Conservation (phyloP, 805 yeast genomes). For the Metschnikowia corniflorae region DNA sequence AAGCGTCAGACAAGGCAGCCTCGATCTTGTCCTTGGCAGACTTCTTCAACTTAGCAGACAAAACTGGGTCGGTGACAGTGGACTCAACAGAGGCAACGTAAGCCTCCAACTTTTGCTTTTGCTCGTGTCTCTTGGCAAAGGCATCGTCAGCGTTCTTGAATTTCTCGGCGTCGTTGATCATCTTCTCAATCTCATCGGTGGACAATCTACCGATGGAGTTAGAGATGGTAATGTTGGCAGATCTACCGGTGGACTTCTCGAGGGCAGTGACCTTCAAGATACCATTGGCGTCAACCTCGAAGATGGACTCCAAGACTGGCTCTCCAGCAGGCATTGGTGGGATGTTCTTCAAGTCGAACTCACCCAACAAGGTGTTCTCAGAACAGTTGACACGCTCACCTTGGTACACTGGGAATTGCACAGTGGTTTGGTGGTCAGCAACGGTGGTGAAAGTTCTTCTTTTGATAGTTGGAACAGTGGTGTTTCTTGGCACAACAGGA, state of each 20-base stretch:
- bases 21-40: conserved; percentile 96
- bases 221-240: conserved; percentile 49
- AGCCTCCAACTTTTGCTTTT: conserved; percentile 98
- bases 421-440: conserved; percentile 50
- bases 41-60: conserved; percentile 94
- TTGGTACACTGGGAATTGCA: conserved; percentile 50
- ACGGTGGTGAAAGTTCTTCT: conserved; percentile 51
- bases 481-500: conserved; percentile 50
- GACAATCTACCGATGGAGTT: conserved; percentile 50
- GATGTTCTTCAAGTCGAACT: conserved; percentile 48
- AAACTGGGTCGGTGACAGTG: conserved; percentile 96
- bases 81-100: conserved; percentile 85
- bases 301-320: conserved; percentile 48
- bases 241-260: conserved; percentile 48
- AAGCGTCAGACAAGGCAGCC: conserved; percentile 95
- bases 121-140: conserved; percentile 99
- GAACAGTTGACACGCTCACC: conserved; percentile 52
- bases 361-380: conserved; percentile 50
- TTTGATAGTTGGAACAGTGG: conserved; percentile 49
- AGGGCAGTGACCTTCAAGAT: conserved; percentile 49
- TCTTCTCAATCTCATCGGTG: conserved; percentile 47
- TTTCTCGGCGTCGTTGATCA: conserved; percentile 47
- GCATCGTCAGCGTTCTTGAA: conserved; percentile 98
- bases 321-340: conserved; percentile 51
- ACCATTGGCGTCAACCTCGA: conserved; percentile 50